Evolutionary conservation across 805 yeast genomes (phyloP).

Genomic region (Saccharomycopsis schoenii): DNA sequence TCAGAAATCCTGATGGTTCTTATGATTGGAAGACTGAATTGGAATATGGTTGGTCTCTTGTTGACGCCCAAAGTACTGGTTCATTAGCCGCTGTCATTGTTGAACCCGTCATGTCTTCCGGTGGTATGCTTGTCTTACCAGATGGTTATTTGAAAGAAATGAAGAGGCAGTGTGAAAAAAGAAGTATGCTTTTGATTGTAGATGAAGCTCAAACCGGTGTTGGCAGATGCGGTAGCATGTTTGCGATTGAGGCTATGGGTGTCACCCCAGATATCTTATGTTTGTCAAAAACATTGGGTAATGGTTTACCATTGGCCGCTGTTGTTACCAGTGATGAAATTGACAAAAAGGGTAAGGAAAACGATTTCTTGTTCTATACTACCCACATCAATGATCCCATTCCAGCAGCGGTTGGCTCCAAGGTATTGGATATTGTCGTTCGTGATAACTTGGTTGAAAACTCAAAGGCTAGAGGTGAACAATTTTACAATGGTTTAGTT

Average conservation of each 20-base stretch:
- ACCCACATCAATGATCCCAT: slow-evolving; percentile 26
- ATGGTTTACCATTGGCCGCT: slow-evolving; percentile 28
- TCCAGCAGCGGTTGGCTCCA: slow-evolving; percentile 25
- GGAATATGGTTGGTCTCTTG: slow-evolving; percentile 23
- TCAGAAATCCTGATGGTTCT: slow-evolving; percentile 23
- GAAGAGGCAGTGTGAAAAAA: slow-evolving; percentile 26
- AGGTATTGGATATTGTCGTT: slow-evolving; percentile 25
- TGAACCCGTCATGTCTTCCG: slow-evolving; percentile 45
- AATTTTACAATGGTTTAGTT: slow-evolving; percentile 21
- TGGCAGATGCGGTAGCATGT: slow-evolving; percentile 44
- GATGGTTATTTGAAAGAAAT: slow-evolving; percentile 25
- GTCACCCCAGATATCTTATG: slow-evolving; percentile 28
- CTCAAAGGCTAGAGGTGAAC: slow-evolving; percentile 23
- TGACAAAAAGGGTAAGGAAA: slow-evolving; percentile 21
- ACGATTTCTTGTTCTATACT: slow-evolving; percentile 23
- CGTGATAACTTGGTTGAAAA: slow-evolving; percentile 23
- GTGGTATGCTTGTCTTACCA: slow-evolving; percentile 39
- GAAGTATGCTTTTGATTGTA: slow-evolving; percentile 39
- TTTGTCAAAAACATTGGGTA: slow-evolving; percentile 27
- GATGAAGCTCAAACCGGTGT: slow-evolving; percentile 50
- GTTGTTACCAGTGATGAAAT: slow-evolving; percentile 23
- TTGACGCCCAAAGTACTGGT: slow-evolving; percentile 24
- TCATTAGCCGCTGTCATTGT: slow-evolving; percentile 43
- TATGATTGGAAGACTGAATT: slow-evolving; percentile 25
- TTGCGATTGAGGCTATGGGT: slow-evolving; percentile 26